Evolutionary conservation across 2,329 filamentous ascomycete genomes (phyloP), one percentile per base, ranked within the genome.

Genomic region (Fusarium nelsonii): DNA sequence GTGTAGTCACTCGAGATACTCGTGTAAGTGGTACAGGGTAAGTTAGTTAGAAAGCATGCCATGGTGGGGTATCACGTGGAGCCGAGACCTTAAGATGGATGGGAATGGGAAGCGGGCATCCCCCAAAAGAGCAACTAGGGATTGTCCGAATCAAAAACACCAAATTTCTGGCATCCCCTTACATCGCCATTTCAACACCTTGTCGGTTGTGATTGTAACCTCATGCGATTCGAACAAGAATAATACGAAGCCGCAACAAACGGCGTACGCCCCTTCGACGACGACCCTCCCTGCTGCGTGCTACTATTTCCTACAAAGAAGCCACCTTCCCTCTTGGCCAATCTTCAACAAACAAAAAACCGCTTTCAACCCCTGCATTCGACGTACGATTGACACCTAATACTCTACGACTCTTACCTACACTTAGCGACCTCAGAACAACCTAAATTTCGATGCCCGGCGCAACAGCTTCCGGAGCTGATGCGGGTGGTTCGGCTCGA

Each of bases 391-490:
- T 39, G 11, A 43, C 36, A 33, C 41, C 28, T 53, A 45, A 46
- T 37, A 59, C 46, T 16, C 37, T n/a, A 46, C 20, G 39, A 58
- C 15, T 45, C 12, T 37, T 12, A 48, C 43, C 20, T 28, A 45
- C 20, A 44, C 46, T 32, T 49, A 62, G 48, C 56, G 54, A 68
- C n/a, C 12, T 43, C 32, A 43, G 16, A 28, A 34, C 8, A 41
- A 52, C 9, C 18, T 33, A 41, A 40, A 54, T 34, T 61, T 67
- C 75, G 70, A 79, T 79, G 78, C 78, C 78, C 66, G 83, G 82
- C 80, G 86, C 85, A 77, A 83, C 81, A 63, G 78, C 86, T 70
- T 87, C 86, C 58, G 86, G 86, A 77, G 82, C 84, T 74, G 84
- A 86, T 75, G 78, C 85, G 74, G 79, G 80, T 71, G 79, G 77